phyloP scores from a whole-genome alignment of 306 rosid genomes.

The Mimosa pudica region DNA sequence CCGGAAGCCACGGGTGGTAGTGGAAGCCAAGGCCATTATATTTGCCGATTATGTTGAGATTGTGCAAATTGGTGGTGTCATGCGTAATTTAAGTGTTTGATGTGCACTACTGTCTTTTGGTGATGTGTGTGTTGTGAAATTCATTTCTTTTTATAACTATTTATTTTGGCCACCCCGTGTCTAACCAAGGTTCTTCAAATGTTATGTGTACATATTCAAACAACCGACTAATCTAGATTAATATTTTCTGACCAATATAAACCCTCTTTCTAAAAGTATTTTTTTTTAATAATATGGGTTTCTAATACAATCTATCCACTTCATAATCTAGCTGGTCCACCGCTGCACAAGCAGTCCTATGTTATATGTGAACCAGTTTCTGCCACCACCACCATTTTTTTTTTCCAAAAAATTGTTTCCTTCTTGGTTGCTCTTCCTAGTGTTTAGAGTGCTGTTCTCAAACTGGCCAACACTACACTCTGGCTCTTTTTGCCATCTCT shows the following conservation, averaged over 20 bases:
- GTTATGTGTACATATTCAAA: too few species aligned
- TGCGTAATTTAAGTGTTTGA: conserved; percentile 8
- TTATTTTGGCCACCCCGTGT: background rate
- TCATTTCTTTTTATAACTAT: background rate
- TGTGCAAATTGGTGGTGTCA: background rate
- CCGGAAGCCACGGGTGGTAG: conserved; percentile 13
- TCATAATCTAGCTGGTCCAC: too few species aligned
- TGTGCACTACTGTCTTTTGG: conserved; percentile 10
- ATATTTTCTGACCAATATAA: too few species aligned
- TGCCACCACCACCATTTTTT: too few species aligned
- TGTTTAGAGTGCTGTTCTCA: conserved; percentile 10
- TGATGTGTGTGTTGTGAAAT: background rate
- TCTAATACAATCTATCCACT: too few species aligned
- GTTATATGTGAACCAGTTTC: too few species aligned
- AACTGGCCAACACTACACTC: conserved; percentile 31
- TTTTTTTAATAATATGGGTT: too few species aligned
- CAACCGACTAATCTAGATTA: too few species aligned
- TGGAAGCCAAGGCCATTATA: conserved; percentile 4
- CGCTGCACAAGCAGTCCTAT: too few species aligned
- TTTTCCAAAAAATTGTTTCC: too few species aligned
- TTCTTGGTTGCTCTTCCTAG: conserved; percentile 5
- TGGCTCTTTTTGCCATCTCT: conserved; percentile 12
- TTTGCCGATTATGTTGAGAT: background rate
- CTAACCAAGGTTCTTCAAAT: too few species aligned
- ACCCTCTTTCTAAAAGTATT: too few species aligned